Base-by-base conservation (phyloP, 306 rosid species). In the Fagus sylvatica region DNA sequence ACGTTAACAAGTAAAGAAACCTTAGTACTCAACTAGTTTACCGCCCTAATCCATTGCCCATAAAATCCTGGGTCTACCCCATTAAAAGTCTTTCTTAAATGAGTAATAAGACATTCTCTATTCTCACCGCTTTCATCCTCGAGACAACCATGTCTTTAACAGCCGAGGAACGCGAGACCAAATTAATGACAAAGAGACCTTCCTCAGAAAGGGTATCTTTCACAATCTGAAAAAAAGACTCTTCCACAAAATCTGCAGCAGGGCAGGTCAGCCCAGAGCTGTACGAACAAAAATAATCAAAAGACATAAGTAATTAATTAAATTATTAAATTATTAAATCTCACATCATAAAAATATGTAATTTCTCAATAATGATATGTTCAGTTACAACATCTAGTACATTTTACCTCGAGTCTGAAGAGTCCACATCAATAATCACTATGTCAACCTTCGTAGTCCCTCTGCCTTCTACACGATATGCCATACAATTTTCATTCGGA, bases 221-320 rank as follows among this genome's bases (percentile, higher is more conserved):
- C 61, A 84, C 92, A 53, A 84, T 81, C 87, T 77, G 88, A 19
- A 94, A 92, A 85, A 94, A 94, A 32, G 93, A 81, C 53, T 85
- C 92, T 2, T 90, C 95, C 80, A 92, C 82, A 83, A 92, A 94
- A 54, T 85, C 90, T 7, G 88, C 87, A 28, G 98, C 93, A 42
- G 98, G 97, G 79, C 98, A 94, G 71, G 98, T 84, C 91, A 92
- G 78, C 70, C 95, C 97, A 75, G 90, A 89, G 85, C 97, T 94
- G 87, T 69, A 79, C 16, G 17, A 13, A 86, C 49, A 79, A 73
- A 37, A 56, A 48, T 74, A 11, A 76, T 28, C 39, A 34, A 68
- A 69, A 69, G 36, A 55, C 57, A 74, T 11, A 67, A 84, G 53
- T 65, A 33, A 71, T 5, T 32, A 48, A 30, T 34, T 61, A 68